These are phyloP conservation scores for Apophysomyces sp. DNA, from an alignment of 371 early-diverging fungal genomes.

Conservation along the genomic window DNA sequence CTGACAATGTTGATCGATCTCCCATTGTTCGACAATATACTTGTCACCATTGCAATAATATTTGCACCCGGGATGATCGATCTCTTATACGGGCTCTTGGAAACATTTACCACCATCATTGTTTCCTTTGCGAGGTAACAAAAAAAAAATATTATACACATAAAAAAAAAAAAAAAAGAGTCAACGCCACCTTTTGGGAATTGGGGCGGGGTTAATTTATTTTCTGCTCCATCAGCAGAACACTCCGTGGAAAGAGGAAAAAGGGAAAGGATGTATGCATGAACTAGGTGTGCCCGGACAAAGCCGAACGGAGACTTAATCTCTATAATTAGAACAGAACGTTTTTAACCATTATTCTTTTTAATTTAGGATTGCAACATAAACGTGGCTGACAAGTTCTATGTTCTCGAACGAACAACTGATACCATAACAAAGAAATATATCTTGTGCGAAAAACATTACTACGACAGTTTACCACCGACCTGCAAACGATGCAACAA, in stretches of 20 bases:
- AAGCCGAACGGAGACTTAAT: background rate
- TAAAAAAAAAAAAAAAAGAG: background rate
- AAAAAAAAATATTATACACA: background rate
- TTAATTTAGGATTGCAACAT: conserved; percentile 15
- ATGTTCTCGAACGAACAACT: conserved; percentile 9
- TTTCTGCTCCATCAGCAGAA: background rate
- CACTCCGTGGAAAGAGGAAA: background rate
- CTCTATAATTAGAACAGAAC: background rate
- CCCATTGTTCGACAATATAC: conserved; percentile 4
- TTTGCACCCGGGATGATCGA: conserved; percentile 9
- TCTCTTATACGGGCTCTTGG: conserved; percentile 12
- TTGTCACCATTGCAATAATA: conserved; percentile 6
- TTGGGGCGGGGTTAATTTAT: background rate
- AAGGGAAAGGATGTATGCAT: background rate
- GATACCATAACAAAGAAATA: background rate
- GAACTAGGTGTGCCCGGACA: background rate
- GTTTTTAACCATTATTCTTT: background rate
- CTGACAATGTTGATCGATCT: conserved; percentile 1
- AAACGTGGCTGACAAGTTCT: conserved; percentile 15
- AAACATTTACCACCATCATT: conserved; percentile 13
- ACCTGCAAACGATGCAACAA: conserved; percentile 7
- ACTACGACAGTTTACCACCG: background rate
- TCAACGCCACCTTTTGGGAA: conserved; percentile 7
- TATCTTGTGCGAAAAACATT: conserved; percentile 16
- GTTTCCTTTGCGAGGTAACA: conserved; percentile 21